Evolutionary conservation across 345 rosid species (phyloP).

Genomic region (Murraya paniculata): DNA sequence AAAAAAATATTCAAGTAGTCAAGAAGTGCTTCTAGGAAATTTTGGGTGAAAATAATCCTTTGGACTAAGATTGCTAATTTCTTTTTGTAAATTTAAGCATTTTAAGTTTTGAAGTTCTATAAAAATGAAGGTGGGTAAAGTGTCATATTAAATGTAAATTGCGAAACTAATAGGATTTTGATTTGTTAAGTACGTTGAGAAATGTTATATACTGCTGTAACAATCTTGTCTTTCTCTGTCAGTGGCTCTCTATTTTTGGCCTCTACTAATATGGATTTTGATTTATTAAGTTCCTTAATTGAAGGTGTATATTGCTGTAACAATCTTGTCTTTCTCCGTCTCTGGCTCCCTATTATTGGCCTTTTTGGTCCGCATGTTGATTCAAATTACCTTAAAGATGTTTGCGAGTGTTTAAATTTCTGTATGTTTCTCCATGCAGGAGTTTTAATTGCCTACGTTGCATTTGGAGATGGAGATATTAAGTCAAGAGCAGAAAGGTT

Average conservation of each 20-base stretch:
- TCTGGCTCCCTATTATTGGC: not conserved
- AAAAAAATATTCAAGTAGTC: not conserved
- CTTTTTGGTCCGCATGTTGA: not conserved
- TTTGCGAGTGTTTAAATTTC: not conserved
- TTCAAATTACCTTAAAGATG: not conserved
- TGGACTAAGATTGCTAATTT: not conserved
- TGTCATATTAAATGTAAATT: not conserved
- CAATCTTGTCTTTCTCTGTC: not conserved
- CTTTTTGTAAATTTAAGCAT: not conserved
- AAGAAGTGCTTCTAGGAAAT: not conserved
- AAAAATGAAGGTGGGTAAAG: not conserved
- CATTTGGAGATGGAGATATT: constrained; percentile 60
- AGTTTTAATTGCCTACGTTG: constrained; percentile 68
- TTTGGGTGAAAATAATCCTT: not conserved
- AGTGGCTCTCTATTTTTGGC: not conserved
- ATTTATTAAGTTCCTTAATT: not conserved
- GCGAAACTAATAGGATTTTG: not conserved
- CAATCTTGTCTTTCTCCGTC: not conserved
- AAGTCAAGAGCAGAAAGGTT: constrained; percentile 89
- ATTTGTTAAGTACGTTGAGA: not conserved
- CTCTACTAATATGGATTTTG: not conserved
- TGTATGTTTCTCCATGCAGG: constrained; percentile 48
- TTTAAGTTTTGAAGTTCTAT: not conserved
- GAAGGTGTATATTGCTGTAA: not conserved
- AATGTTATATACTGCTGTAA: not conserved